phyloP scores from a whole-genome alignment of 2,329 filamentous ascomycete species.

The Botrytis sinoallii region DNA sequence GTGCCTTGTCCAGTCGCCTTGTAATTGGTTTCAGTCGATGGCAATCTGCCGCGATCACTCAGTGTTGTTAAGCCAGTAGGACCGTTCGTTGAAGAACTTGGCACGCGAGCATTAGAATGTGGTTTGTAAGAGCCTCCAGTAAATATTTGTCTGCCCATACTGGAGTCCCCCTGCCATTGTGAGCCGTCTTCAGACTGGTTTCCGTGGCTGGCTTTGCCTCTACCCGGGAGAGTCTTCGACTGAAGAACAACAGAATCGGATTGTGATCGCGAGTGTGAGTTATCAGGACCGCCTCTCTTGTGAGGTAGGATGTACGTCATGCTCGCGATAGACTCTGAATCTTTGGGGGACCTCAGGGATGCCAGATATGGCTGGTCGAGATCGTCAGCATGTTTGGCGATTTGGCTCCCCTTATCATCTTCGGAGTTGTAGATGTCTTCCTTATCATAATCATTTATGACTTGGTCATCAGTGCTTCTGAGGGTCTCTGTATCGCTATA shows the following conservation, averaged over 20 bases:
- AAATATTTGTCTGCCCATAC: too few species aligned
- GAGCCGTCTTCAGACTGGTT: not conserved
- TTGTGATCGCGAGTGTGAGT: not conserved
- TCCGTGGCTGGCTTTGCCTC: not conserved
- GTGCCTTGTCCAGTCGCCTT: not conserved
- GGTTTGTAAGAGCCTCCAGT: too few species aligned
- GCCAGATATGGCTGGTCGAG: accelerated
- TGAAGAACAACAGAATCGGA: not conserved
- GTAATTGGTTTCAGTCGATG: not conserved
- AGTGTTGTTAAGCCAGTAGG: too few species aligned
- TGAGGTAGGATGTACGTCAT: not conserved
- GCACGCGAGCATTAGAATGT: too few species aligned
- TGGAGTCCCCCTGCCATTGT: not conserved
- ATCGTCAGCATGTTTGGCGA: accelerated
- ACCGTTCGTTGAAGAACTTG: accelerated
- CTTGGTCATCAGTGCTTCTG: too few species aligned
- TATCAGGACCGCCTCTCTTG: not conserved
- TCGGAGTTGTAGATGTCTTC: too few species aligned
- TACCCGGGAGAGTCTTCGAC: accelerated
- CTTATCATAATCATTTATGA: accelerated
- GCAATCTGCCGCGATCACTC: not conserved
- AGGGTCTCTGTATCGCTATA: not conserved
- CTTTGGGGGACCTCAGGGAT: not conserved
- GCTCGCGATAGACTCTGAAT: accelerated
- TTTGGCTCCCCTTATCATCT: accelerated